phyloP scores from a whole-genome alignment of 306 rosid species.

The Senna siamea region DNA sequence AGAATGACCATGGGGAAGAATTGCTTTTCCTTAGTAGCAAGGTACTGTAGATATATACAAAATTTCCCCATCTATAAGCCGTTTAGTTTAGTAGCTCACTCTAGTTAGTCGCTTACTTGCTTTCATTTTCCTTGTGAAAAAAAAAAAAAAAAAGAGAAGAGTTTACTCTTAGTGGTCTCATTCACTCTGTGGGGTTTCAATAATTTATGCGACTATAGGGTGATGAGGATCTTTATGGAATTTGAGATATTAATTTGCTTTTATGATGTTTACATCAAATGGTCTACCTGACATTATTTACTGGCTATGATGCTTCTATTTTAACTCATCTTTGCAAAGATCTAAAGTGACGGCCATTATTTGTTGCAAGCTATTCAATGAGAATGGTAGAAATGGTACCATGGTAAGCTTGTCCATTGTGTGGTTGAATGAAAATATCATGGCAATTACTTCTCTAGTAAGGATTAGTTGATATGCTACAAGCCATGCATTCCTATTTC shows the following conservation, averaged over 20 bases:
- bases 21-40: constrained; percentile 74
- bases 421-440: no score
- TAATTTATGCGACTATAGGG: neutral
- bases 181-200: neutral
- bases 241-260: constrained; percentile 8
- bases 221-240: neutral
- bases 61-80: neutral
- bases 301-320: neutral
- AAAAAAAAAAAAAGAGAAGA: neutral
- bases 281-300: neutral
- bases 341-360: neutral
- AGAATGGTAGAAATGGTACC: no score
- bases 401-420: no score
- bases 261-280: neutral
- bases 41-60: constrained; percentile 38
- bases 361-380: neutral
- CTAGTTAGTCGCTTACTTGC: neutral
- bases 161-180: neutral
- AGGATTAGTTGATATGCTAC: no score
- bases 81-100: neutral
- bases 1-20: constrained; percentile 81
- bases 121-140: neutral
- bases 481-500: no score
- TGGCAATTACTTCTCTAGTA: no score
- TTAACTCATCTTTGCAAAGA: no score